Evolutionary conservation across 371 early-diverging fungal species (phyloP), one percentile per base, ranked within the genome.

Genomic region (Circinella umbellata): DNA sequence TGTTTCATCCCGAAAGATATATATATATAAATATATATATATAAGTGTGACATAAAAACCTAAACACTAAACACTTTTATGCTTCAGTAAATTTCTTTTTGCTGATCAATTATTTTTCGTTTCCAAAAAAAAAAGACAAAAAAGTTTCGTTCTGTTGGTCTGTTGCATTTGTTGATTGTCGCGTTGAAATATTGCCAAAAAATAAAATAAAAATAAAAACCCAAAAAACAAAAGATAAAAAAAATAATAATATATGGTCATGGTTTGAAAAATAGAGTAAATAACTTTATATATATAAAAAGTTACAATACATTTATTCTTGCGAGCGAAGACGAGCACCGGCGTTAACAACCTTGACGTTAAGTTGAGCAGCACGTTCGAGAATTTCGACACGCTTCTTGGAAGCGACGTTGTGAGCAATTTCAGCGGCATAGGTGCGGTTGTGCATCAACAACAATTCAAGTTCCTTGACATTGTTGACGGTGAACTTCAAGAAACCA

Each of bases 371-470:
- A 81, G 99, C 99, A 73, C 97, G 93, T 87, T 98, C 94, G 68
- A 99, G 87, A 74, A 99, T 97, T 69, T 88, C 94, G 71, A 98
- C 89, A 78, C 99, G 93, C 90, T 99, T 99, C 89, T 92, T 94
- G 86, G 99, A 94, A 66, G 95, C 93, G 74, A 99, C 97, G 86
- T 93, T 92, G 92, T 96, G 96, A 81, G 97, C 99, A 72, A 99
- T 96, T 90, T 99, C 99, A 78, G 98, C 99, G 73, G 99, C 97
- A 86, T 94, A 99, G 83, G 93, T 91, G 80, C 96, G 92, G 96
- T 99, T 99, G 90, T 98, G 97, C 95, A 98, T 97, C 86, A 96
- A 88, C 71, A 99, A 91, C 59, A 98, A 84, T 81, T 99, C 95
- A 75, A 99, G 91, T 78, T 99, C 99, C 79, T 88, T 82, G 71